These are phyloP conservation scores for Kazachstania taianensis DNA, from an alignment of 805 yeast genomes.

Conservation along the genomic window DNA sequence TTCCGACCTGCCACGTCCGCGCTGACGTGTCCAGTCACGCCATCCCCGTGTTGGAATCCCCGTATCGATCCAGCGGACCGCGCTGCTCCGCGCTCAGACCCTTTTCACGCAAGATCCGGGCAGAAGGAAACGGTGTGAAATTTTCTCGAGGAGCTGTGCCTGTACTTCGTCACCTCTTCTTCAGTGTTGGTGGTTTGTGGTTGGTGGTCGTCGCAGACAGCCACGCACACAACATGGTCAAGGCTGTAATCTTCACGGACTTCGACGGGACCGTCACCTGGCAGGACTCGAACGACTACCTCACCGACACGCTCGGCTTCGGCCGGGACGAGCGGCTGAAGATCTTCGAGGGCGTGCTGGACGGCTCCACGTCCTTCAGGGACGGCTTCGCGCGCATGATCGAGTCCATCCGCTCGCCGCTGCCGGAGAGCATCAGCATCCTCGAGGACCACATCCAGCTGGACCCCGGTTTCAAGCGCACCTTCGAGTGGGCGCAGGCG, in stretches of 20 bases:
- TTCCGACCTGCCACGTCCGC: too few relatives aligned
- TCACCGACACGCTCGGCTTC: constrained; percentile 84
- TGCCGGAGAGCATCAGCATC: constrained; percentile 68
- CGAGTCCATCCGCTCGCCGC: constrained; percentile 63
- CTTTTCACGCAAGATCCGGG: neutral
- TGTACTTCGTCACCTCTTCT: too few relatives aligned
- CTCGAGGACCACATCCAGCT: constrained; percentile 57
- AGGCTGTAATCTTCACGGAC: constrained; percentile 88
- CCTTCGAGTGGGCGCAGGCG: constrained; percentile 67
- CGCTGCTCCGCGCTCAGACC: too few relatives aligned
- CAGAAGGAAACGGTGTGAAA: neutral
- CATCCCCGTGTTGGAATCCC: too few relatives aligned
- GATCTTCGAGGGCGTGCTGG: constrained; percentile 63
- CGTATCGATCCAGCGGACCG: too few relatives aligned
- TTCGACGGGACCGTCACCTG: constrained; percentile 97
- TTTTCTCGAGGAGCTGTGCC: neutral
- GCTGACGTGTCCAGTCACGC: too few relatives aligned
- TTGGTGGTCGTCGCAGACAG: neutral
- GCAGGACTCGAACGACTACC: constrained; percentile 87
- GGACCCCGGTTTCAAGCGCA: constrained; percentile 83
- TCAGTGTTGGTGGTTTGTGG: too few relatives aligned
- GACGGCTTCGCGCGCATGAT: constrained; percentile 82
- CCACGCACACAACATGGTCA: constrained; percentile 20
- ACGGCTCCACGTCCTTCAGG: constrained; percentile 59
- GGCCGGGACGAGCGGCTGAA: constrained; percentile 58